Evolutionary conservation across 2,329 filamentous ascomycete genomes (phyloP).

Genomic region (Dactylella cylindrospora): DNA sequence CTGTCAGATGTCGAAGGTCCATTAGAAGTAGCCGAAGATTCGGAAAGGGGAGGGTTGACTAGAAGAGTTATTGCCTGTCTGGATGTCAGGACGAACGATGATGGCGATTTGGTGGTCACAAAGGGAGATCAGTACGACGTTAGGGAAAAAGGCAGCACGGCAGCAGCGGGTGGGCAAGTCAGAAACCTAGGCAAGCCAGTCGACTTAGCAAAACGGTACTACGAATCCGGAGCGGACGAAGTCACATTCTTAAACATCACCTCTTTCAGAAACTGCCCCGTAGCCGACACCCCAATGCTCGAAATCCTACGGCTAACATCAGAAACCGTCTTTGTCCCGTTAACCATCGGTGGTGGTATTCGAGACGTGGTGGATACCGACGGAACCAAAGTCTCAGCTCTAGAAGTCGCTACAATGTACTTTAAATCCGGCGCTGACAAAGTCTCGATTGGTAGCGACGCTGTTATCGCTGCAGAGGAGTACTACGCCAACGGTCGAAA

Average conservation of each 20-base stretch:
- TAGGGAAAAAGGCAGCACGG: constrained; percentile 73
- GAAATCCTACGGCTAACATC: constrained; percentile 85
- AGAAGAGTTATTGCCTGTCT: constrained; percentile 91
- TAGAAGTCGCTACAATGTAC: constrained; percentile 94
- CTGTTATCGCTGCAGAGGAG: constrained; percentile 86
- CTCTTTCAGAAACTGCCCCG: constrained; percentile 89
- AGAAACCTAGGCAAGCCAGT: constrained; percentile 96
- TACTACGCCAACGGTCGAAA: constrained; percentile 67
- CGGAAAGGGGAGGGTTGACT: constrained; percentile 70
- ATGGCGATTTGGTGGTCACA: constrained; percentile 92
- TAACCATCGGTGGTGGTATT: constrained; percentile 95
- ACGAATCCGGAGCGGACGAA: constrained; percentile 94
- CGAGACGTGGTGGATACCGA: constrained; percentile 88
- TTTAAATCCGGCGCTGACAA: constrained; percentile 97
- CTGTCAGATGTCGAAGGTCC: constrained; percentile 26
- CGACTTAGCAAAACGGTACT: constrained; percentile 89
- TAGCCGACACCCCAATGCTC: constrained; percentile 92
- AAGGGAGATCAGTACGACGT: constrained; percentile 99
- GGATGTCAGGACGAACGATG: constrained; percentile 90
- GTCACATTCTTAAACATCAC: constrained; percentile 98
- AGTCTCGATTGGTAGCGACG: constrained; percentile 93
- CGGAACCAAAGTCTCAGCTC: constrained; percentile 79
- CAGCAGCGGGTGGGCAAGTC: constrained; percentile 59
- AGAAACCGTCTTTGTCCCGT: constrained; percentile 88
- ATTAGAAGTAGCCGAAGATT: constrained; percentile 40